Evolutionary conservation across 2,329 filamentous ascomycete species (phyloP), one percentile per base, ranked within the genome.

Genomic region (Zasmidium cellare): DNA sequence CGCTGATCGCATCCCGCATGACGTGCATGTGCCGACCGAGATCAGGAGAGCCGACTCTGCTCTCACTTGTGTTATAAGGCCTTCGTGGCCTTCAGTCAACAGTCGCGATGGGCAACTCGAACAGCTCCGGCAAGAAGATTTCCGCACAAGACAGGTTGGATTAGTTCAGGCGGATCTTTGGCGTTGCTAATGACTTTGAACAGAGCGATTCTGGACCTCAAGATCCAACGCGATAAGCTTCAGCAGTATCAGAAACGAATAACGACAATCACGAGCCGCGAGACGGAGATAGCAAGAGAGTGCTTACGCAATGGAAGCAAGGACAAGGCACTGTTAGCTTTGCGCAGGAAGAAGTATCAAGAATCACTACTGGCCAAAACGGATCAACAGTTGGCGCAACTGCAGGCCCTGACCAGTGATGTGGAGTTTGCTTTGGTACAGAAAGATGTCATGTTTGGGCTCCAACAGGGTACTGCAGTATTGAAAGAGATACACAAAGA

Each of bases 341-440:
- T 99, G 60, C 88, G 94, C 57, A 86, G 92, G 66, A 97, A 97
- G 78, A 99, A 97, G 75, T 97, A 96, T 80, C 94, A 99, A 74
- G 90, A 97, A 74, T 88, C 90, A 23, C 82, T 97, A 20, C 83
- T 97, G 12, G 82, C 84, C 60, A 93, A 96, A 79, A 97, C 93
- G 12, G 93, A 99, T 76, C 85, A 86, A 56, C 93, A 97, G 78
- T 84, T 99, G n/a, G 91, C 90, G 65, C 91, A 97, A 76, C 81
- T 99, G 19, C 92, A 99, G 79, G 87, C 91, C 71, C 80, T 99
- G 65, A 94, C 91, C 9, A 85, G 86, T 55, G 92, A 87, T 72
- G 92, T 99, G 69, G 94, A 99, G 77, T 99, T 99, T 76, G 91
- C 94, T 41, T 84, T 93, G 23, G 94, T 99, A 65, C 93, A 97